These are phyloP conservation scores for Debaryomycetaceae sp. DNA, from an alignment of 1,139 yeast genomes.

Conservation along the genomic window DNA sequence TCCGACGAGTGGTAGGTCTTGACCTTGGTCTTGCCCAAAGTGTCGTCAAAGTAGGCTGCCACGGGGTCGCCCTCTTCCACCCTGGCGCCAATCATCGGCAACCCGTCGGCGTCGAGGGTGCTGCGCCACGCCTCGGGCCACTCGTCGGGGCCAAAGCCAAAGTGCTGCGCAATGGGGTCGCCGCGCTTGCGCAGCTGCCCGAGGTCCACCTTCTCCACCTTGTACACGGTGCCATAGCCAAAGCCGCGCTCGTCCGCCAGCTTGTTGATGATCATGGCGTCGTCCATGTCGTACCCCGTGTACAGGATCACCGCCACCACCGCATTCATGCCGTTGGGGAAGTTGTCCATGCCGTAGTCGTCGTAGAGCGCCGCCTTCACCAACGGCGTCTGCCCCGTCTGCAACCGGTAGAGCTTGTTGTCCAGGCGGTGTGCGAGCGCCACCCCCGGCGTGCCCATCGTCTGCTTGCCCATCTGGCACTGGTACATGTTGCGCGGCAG, in stretches of 20 bases:
- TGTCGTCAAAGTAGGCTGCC: slow-evolving; percentile 88
- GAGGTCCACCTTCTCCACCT: slow-evolving; percentile 87
- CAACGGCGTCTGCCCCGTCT: slow-evolving; percentile 95
- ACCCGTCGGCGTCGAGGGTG: slow-evolving; percentile 86
- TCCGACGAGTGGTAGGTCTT: slow-evolving; percentile 93
- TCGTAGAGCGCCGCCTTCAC: slow-evolving; percentile 92
- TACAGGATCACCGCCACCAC: slow-evolving; percentile 98
- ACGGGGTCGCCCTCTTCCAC: slow-evolving; percentile 96
- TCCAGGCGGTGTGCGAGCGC: slow-evolving; percentile 91
- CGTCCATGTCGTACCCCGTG: slow-evolving; percentile 99
- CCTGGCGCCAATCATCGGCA: slow-evolving; percentile 83
- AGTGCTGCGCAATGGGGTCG: slow-evolving; percentile 91
- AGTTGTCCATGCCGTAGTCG: slow-evolving; percentile 95
- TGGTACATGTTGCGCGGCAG: slow-evolving; percentile 99
- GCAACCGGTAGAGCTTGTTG: slow-evolving; percentile 87
- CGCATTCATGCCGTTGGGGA: slow-evolving; percentile 98
- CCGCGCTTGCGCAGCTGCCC: slow-evolving; percentile 78
- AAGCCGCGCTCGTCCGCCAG: slow-evolving; percentile 98
- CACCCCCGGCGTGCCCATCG: slow-evolving; percentile 99
- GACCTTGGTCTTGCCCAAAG: slow-evolving; percentile 83
- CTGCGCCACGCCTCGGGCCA: slow-evolving; percentile 92
- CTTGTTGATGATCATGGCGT: slow-evolving; percentile 97
- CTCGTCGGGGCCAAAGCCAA: slow-evolving; percentile 89
- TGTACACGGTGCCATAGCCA: slow-evolving; percentile 94
- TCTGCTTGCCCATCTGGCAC: slow-evolving; percentile 99